Conservation (phyloP, 306 rosid genomes). For the Hippophae tibetana region DNA sequence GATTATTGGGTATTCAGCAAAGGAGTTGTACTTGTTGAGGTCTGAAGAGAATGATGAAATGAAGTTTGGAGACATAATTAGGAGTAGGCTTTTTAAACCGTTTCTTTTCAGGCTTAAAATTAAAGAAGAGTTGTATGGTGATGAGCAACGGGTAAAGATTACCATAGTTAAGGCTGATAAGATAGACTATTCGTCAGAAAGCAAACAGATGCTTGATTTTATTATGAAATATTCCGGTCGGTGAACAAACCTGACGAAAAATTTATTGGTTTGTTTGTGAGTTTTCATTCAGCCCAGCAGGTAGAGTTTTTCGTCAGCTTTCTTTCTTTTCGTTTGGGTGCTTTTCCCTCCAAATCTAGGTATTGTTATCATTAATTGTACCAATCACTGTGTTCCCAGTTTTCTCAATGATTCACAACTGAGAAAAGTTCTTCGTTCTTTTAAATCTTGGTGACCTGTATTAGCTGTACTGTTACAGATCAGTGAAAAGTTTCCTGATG, state of each 20-base stretch:
- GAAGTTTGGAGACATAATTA: slow-evolving; percentile 53
- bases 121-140: slow-evolving; percentile 78
- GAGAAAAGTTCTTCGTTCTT: too few species aligned
- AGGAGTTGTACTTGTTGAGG: slow-evolving; percentile 67
- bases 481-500: too few species aligned
- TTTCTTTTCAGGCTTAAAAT: slow-evolving; percentile 72
- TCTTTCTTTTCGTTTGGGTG: not conserved
- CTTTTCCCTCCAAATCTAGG: slow-evolving; percentile 6
- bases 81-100: slow-evolving; percentile 52
- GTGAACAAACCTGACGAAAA: slow-evolving; percentile 6
- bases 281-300: slow-evolving; percentile 2
- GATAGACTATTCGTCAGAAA: slow-evolving; percentile 61
- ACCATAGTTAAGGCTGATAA: slow-evolving; percentile 79
- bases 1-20: slow-evolving; percentile 69
- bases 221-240: slow-evolving; percentile 46
- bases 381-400: not conserved
- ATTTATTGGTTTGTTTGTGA: slow-evolving; percentile 1
- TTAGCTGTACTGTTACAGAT: too few species aligned
- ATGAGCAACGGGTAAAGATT: slow-evolving; percentile 81
- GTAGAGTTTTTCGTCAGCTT: slow-evolving; percentile 6
- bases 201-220: slow-evolving; percentile 55
- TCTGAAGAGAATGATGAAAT: slow-evolving; percentile 60
- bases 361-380: slow-evolving; percentile 3
- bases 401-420: too few species aligned
- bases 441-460: too few species aligned